Conservation (phyloP, 2,329 filamentous ascomycete species). For the Akanthomyces muscarius region DNA sequence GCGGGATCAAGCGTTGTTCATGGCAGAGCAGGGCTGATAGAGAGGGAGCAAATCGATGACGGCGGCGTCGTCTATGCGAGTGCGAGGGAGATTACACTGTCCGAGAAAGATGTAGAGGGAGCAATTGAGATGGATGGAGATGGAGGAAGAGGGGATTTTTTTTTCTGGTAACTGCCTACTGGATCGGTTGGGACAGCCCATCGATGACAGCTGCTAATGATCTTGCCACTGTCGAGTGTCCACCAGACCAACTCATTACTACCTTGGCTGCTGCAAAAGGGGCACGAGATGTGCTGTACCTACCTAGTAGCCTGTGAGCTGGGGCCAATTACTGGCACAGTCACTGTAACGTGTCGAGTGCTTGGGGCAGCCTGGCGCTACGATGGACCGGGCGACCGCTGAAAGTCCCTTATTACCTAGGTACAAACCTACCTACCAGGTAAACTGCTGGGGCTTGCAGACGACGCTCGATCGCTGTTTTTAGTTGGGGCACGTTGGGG, state of each 20-base stretch:
- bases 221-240: background rate
- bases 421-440: too few species aligned
- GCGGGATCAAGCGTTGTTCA: constrained; percentile 8
- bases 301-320: background rate
- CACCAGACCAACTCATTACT: background rate
- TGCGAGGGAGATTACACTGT: background rate
- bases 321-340: constrained; percentile 2
- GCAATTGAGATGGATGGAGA: background rate
- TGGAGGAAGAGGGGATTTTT: background rate
- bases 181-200: constrained; percentile 14
- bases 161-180: background rate
- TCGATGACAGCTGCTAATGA: constrained; percentile 1
- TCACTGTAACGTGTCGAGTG: constrained; percentile 1
- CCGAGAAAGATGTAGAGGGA: background rate
- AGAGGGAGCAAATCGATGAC: background rate
- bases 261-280: background rate
- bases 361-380: background rate
- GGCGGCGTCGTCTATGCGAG: background rate
- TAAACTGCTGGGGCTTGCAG: background rate
- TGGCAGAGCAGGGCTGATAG: background rate
- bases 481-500: constrained; percentile 6
- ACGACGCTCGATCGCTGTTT: background rate
- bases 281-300: background rate
- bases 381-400: background rate
- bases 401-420: background rate